phyloP scores from a whole-genome alignment of 1,139 yeast genomes.

The Nakaseomyces uthaithaninus region DNA sequence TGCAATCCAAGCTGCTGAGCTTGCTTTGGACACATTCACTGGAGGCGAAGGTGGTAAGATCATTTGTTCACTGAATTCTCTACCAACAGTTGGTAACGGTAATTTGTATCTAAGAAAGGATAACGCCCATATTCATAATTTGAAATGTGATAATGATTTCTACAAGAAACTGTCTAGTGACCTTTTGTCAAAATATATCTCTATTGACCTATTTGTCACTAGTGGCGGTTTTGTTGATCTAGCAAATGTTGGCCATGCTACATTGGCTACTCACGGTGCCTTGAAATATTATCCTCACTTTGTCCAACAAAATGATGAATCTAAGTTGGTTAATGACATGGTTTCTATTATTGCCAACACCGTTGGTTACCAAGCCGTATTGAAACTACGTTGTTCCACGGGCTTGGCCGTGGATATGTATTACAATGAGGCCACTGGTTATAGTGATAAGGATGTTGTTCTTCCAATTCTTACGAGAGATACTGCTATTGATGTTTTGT shows the following conservation, averaged over 20 bases:
- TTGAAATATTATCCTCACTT: constrained; percentile 62
- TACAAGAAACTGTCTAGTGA: constrained; percentile 55
- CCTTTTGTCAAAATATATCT: constrained; percentile 53
- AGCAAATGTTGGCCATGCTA: constrained; percentile 62
- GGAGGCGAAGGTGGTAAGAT: constrained; percentile 70
- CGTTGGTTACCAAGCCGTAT: constrained; percentile 70
- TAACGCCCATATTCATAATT: constrained; percentile 50
- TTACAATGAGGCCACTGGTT: constrained; percentile 44
- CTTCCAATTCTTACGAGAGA: constrained; percentile 60
- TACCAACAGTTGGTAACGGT: constrained; percentile 87
- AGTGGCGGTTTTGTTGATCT: constrained; percentile 62
- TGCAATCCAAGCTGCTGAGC: constrained; percentile 61
- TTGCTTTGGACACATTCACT: constrained; percentile 53
- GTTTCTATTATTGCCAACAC: constrained; percentile 39
- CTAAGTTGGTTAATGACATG: constrained; percentile 55
- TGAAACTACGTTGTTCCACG: constrained; percentile 79
- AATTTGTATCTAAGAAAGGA: constrained; percentile 49
- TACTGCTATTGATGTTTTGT: constrained; percentile 61
- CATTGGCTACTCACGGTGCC: constrained; percentile 66
- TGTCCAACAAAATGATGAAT: constrained; percentile 61
- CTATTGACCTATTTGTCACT: constrained; percentile 69
- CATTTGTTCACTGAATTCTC: constrained; percentile 53
- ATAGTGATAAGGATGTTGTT: constrained; percentile 48
- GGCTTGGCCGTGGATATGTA: constrained; percentile 82
- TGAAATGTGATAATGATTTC: constrained; percentile 54